phyloP scores from a whole-genome alignment of 163 green algal species.

The Chlorella variabilis region DNA sequence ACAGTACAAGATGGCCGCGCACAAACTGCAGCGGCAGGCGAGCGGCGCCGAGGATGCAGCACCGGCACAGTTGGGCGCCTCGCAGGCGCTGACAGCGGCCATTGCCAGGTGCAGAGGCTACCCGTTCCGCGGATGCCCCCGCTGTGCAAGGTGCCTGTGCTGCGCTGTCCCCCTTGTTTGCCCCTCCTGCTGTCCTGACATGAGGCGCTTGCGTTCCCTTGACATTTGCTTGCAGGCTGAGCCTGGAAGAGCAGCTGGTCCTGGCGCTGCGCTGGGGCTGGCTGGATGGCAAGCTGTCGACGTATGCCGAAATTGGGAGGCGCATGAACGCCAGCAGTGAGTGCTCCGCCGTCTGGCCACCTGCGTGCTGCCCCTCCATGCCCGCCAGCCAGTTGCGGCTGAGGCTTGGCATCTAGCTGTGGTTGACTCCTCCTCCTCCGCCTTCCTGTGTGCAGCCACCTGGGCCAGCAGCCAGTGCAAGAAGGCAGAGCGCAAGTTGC shows the following conservation, averaged over 20 bases:
- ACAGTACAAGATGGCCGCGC: neutral
- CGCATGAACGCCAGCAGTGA: constrained; percentile 6
- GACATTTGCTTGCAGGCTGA: neutral
- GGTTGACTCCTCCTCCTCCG: neutral
- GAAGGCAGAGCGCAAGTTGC: neutral
- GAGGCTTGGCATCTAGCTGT: neutral
- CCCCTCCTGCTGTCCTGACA: too few relatives aligned
- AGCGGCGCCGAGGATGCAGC: too few relatives aligned
- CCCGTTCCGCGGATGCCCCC: too few relatives aligned
- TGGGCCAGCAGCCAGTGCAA: neutral
- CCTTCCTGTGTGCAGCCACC: neutral
- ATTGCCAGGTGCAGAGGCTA: neutral
- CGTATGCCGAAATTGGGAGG: neutral
- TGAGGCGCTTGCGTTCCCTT: too few relatives aligned
- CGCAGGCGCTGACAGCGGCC: neutral
- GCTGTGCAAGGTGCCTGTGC: too few relatives aligned
- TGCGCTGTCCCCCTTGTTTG: too few relatives aligned
- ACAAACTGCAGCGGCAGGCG: neutral
- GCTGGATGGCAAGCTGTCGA: neutral
- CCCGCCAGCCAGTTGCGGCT: too few relatives aligned
- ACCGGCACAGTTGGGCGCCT: neutral
- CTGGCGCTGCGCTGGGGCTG: neutral
- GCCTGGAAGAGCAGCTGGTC: neutral
- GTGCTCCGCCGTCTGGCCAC: neutral
- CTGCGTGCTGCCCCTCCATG: neutral